Base-by-base conservation (phyloP, 139 green algal species). In the Limnomonas spitsbergensis region DNA sequence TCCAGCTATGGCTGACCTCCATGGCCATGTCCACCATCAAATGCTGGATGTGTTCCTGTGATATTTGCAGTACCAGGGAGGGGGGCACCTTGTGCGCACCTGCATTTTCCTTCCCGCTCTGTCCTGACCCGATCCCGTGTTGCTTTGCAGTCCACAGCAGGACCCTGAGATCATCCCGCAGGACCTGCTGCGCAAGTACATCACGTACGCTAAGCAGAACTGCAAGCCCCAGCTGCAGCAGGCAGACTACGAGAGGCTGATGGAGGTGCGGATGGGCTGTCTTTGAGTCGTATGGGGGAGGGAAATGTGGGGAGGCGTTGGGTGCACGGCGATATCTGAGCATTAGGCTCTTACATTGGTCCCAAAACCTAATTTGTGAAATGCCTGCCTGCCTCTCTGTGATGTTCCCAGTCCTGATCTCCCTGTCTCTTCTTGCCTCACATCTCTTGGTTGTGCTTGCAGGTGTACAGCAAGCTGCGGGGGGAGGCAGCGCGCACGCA, bases 181-280 rank as follows among this genome's bases (percentile, higher is more conserved):
- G 83, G 90, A 97, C 7, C 77, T 95, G 86, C 91, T 99, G 79
- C 86, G 90, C 56, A 99, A 99, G 90, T 99, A 99, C 90, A 92
- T 99, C 67, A 93, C 93, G 1, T 99, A 96, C 78, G 94, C 96
- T 32, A 97, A 97, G 89, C 86, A 94, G 83, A 86, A 93, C 78
- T 89, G 85, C 87, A 56, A 81, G 75, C 86, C 86, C 24, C 42
- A 94, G 80, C 79, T 87, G 39, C 83, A 87, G 72, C 75, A 87
- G 79, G 83, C 79, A 2, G 83, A 87, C 72, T 87, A 87, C 32
- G 83, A 87, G 69, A 68, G 73, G 6, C 80, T 87, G 75, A 81
- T 82, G 38, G 67, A 75, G 75, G 83, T 90, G 73, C 37, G 77
- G 14, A 38, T 34, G 42, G 7, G 6, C 7, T 6, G 6, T 6